Evolutionary conservation across 2,329 filamentous ascomycete species (phyloP).

Genomic region (Fusarium compactum): DNA sequence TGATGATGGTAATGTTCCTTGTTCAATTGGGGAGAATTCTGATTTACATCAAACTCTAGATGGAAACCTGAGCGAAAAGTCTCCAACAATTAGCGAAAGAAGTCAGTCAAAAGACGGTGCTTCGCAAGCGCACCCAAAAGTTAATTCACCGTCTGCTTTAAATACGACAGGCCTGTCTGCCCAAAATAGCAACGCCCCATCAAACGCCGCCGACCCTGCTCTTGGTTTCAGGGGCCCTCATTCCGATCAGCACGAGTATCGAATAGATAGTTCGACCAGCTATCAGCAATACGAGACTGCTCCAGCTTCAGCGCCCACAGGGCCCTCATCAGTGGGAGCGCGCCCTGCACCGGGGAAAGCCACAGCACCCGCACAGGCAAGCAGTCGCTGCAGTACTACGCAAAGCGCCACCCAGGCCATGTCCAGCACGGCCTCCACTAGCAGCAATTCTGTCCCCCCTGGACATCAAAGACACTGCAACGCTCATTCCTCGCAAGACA

Average conservation of each 20-base stretch:
- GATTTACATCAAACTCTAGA: neutral
- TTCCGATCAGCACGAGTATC: slow-evolving; percentile 32
- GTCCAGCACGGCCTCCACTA: slow-evolving; percentile 38
- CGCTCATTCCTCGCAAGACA: slow-evolving; percentile 38
- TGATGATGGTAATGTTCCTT: slow-evolving; percentile 18
- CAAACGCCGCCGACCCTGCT: slow-evolving; percentile 34
- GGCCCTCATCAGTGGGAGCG: slow-evolving; percentile 24
- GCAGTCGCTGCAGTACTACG: slow-evolving; percentile 37
- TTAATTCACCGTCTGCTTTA: slow-evolving; percentile 37
- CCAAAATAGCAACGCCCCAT: slow-evolving; percentile 47
- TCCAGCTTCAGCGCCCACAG: slow-evolving; percentile 41
- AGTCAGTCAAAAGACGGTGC: neutral
- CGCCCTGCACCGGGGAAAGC: slow-evolving; percentile 35
- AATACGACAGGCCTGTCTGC: slow-evolving; percentile 36
- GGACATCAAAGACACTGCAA: slow-evolving; percentile 39
- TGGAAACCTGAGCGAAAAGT: slow-evolving; percentile 7
- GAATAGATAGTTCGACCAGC: slow-evolving; percentile 18
- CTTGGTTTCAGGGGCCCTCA: slow-evolving; percentile 41
- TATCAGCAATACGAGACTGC: slow-evolving; percentile 42
- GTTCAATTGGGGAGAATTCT: slow-evolving; percentile 15
- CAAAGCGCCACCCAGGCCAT: slow-evolving; percentile 40
- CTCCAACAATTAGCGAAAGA: slow-evolving; percentile 2
- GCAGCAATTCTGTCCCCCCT: slow-evolving; percentile 40
- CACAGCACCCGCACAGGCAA: slow-evolving; percentile 33
- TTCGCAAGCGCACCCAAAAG: slow-evolving; percentile 24